Base-by-base conservation (phyloP, 2,329 filamentous ascomycete genomes). In the Fusarium buharicum region DNA sequence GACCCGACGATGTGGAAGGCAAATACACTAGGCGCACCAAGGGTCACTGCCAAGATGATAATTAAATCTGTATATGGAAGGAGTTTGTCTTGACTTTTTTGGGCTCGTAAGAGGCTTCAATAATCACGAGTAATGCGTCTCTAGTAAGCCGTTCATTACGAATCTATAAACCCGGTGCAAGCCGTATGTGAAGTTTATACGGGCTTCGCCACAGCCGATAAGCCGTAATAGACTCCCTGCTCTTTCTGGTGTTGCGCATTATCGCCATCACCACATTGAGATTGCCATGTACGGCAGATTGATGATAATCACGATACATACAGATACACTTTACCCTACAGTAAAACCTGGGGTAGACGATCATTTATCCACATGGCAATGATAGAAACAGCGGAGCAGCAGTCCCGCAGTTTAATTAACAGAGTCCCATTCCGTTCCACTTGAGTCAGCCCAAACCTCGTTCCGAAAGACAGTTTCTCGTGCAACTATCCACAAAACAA, bases 1-100 rank as follows among this genome's bases (percentile, higher is more conserved):
- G 61, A 46, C 47, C 62, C 57, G 27, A 46, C 6, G 14, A 46
- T 22, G 40, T 50, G 61, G 61, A 34, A 45, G n/a, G 20, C 18
- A 6, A 20, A 14, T 33, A 17, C 24, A 14, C 12, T 40, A 49
- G 46, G 22, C 30, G 16, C 28, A 24, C 37, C 17, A 24, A 22
- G 37, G 37, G n/a, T 36, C 3, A 7, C 22, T 24, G 47, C 40
- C 55, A 54, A 55, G 44, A 11, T 13, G 14, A 37, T 43, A 46
- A 28, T 18, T 24, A 13, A 30, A 40, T 48, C 24, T 40, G 8
- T 20, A 49, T 48, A 8, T 20, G 61, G 61, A 62, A 65, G 61
- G 61, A 53, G 55, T 44, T 52, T 39, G 51, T 30, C 37, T 36
- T 9, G 12, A 14, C 1, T 28, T 34, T 6, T 30, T 33, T 40